A percentile compares a stretch with the other conserved stretches of the same genome.
Conservation (phyloP, 192 early-diverging fungal species). For the Coemansia sp. region DNA sequence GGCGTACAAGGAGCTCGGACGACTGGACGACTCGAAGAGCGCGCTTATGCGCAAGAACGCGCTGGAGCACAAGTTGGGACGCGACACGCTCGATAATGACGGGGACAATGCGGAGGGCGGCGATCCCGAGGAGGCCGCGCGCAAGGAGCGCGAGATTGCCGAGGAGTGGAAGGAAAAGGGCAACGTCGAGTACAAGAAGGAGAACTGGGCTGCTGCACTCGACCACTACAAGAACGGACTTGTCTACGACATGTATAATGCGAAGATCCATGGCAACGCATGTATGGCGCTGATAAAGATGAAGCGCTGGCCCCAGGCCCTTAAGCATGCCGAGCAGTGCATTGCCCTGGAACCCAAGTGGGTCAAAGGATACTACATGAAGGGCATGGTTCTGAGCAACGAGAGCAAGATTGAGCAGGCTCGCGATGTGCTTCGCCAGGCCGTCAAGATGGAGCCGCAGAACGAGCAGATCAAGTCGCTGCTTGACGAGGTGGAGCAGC, state of each 20-base stretch:
- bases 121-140: slow-evolving; percentile 13
- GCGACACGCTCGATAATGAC: slow-evolving; percentile 13
- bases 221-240: slow-evolving; percentile 50
- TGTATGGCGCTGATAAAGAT: slow-evolving; percentile 55
- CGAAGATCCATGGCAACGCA: slow-evolving; percentile 53
- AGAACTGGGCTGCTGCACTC: slow-evolving; percentile 47
- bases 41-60: slow-evolving; percentile 54
- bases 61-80: slow-evolving; percentile 53
- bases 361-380: slow-evolving; percentile 57
- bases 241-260: slow-evolving; percentile 49
- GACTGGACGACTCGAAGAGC: slow-evolving; percentile 46
- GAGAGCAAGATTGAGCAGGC: slow-evolving; percentile 56
- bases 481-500: slow-evolving; percentile 44
- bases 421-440: slow-evolving; percentile 30
- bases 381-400: slow-evolving; percentile 46
- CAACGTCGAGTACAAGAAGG: slow-evolving; percentile 46
- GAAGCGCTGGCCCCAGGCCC: slow-evolving; percentile 45
- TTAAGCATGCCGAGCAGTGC: slow-evolving; percentile 58
- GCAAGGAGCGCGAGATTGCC: slow-evolving; percentile 23
- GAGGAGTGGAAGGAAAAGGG: slow-evolving; percentile 56
- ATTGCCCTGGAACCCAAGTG: slow-evolving; percentile 52
- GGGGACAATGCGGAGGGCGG: slow-evolving; percentile 8
- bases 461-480: slow-evolving; percentile 43
- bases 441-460: slow-evolving; percentile 31
- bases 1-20: slow-evolving; percentile 55